Evolutionary conservation across 1,284 basidiomycete species (phyloP).

Genomic region (Ceraceosorus guamensis): DNA sequence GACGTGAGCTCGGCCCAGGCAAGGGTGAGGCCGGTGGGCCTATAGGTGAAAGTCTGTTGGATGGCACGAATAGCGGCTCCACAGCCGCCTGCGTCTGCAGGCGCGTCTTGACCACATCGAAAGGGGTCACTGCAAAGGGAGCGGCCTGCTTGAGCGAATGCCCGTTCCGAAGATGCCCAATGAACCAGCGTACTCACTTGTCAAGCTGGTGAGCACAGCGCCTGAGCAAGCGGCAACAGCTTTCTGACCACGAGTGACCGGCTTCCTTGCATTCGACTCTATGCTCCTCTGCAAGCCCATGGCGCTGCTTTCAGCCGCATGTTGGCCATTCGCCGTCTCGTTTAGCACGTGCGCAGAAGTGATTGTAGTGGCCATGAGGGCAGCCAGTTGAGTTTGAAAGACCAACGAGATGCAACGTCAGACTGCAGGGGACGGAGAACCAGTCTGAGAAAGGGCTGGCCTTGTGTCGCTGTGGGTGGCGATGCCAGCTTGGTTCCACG

Average conservation of each 20-base stretch:
- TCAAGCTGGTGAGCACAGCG: constrained; percentile 71
- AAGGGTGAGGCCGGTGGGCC: background rate
- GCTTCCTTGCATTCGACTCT: background rate
- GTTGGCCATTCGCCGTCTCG: too few relatives aligned
- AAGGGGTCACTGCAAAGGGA: constrained; percentile 70
- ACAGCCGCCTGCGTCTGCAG: constrained; percentile 63
- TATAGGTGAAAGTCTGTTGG: constrained; percentile 16
- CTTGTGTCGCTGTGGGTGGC: too few relatives aligned
- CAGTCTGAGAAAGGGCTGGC: too few relatives aligned
- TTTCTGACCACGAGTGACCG: constrained; percentile 51
- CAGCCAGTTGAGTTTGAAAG: too few relatives aligned
- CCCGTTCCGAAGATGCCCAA: background rate
- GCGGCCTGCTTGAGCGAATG: background rate
- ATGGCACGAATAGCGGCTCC: constrained; percentile 32
- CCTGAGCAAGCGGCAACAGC: constrained; percentile 71
- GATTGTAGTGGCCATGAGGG: too few relatives aligned
- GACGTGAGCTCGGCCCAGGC: constrained; percentile 8
- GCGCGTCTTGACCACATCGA: constrained; percentile 89
- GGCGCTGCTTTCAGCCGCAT: too few relatives aligned
- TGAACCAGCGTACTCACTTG: constrained; percentile 56
- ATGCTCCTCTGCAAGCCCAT: too few relatives aligned
- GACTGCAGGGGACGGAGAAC: too few relatives aligned
- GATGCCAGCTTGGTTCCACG: too few relatives aligned
- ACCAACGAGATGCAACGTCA: too few relatives aligned
- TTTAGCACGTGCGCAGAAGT: too few relatives aligned